Percentiles rank a stretch among this genome's conserved stretches.
Evolutionary conservation across 1,284 basidiomycete species (phyloP).

Genomic region (Bjerkandera adusta): DNA sequence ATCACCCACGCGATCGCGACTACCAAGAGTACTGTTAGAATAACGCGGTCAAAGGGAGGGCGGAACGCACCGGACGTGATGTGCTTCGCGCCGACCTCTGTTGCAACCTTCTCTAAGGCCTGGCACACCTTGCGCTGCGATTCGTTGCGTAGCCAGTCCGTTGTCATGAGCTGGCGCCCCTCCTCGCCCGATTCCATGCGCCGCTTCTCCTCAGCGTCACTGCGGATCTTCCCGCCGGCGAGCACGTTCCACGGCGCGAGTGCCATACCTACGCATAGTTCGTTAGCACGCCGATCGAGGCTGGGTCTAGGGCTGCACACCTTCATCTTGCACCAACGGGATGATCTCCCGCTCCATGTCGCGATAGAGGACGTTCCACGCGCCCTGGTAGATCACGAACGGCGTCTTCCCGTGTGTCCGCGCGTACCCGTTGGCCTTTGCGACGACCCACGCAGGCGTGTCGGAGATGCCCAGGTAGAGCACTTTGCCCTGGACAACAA

Average conservation of each 20-base stretch:
- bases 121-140: conserved; percentile 21
- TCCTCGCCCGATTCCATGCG: conserved; percentile 24
- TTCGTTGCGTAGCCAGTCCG: conserved; percentile 25
- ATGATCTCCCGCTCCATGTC: conserved; percentile 50
- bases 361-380: conserved; percentile 42
- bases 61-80: conserved; percentile 16
- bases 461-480: conserved; percentile 39
- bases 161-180: conserved; percentile 3
- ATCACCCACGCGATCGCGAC: conserved; percentile 27
- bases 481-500: conserved; percentile 35
- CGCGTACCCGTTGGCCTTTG: conserved; percentile 51
- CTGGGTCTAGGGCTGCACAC: no score
- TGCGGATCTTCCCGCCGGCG: conserved; percentile 28
- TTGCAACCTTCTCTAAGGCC: conserved; percentile 26
- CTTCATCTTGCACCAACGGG: conserved; percentile 42
- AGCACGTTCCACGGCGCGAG: conserved; percentile 30
- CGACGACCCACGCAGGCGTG: conserved; percentile 54
- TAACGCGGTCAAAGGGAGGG: background rate
- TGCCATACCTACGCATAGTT: conserved; percentile 20
- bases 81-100: conserved; percentile 22
- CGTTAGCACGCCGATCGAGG: no score
- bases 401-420: conserved; percentile 27
- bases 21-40: conserved; percentile 7
- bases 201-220: conserved; percentile 26
- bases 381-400: conserved; percentile 48